phyloP scores from a whole-genome alignment of 345 rosid genomes.

The Euphorbia pulcherrima region DNA sequence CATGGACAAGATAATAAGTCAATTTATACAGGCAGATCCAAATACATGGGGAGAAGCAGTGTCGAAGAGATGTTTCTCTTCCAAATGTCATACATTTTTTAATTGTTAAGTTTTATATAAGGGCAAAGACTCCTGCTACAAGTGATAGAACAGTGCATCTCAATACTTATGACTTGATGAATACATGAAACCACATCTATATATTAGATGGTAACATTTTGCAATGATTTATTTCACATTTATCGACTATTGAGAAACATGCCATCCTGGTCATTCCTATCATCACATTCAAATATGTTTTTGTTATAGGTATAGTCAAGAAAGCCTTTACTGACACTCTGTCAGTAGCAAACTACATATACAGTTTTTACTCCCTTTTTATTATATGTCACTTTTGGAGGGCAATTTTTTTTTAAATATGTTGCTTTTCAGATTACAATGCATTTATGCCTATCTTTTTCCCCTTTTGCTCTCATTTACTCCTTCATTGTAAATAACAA shows the following conservation, averaged over 20 bases:
- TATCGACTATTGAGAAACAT: not conserved
- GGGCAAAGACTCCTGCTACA: not conserved
- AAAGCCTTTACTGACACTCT: not conserved
- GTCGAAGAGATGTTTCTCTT: not conserved
- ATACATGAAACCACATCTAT: not conserved
- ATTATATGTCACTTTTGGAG: too few relatives aligned
- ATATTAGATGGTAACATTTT: not conserved
- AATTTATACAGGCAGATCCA: not conserved
- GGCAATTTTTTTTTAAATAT: too few relatives aligned
- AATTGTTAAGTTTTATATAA: not conserved
- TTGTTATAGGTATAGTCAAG: too few relatives aligned
- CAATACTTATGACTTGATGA: not conserved
- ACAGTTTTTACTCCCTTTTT: not conserved
- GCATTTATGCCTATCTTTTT: too few relatives aligned
- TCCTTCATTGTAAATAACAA: too few relatives aligned
- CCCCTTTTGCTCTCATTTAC: too few relatives aligned
- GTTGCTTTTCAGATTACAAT: too few relatives aligned
- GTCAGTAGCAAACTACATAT: not conserved
- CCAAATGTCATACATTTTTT: not conserved
- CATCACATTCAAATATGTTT: not conserved
- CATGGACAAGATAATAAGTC: not conserved
- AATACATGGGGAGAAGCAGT: not conserved
- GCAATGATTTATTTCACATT: too few relatives aligned
- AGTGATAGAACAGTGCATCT: not conserved
- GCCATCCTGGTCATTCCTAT: not conserved